Conservation (phyloP, 441 rosid species). For the Jatropha podagrica region DNA sequence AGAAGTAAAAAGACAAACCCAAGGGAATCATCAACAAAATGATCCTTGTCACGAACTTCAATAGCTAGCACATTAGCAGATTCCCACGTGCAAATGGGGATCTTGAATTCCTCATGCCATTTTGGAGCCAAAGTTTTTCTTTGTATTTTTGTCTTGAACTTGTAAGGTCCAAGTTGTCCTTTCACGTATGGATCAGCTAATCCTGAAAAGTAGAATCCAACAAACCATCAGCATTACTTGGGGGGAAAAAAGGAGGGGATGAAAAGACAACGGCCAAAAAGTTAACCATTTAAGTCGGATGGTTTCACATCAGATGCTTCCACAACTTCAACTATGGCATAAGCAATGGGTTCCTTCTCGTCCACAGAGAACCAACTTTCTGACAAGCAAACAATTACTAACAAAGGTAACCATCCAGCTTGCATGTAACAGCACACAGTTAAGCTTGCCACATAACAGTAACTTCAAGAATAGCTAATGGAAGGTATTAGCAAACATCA, state of each 20-base stretch:
- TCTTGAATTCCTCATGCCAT: constrained; percentile 85
- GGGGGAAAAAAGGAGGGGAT: constrained; percentile 5
- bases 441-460: neutral
- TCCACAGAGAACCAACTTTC: constrained; percentile 83
- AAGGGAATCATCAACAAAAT: constrained; percentile 72
- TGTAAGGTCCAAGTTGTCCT: constrained; percentile 80
- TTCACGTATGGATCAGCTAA: constrained; percentile 93
- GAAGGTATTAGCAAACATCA: neutral
- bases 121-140: constrained; percentile 79
- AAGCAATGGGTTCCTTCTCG: constrained; percentile 74
- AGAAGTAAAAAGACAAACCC: constrained; percentile 56
- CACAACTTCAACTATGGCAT: constrained; percentile 72
- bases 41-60: constrained; percentile 87
- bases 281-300: constrained; percentile 78
- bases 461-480: neutral
- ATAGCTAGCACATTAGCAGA: constrained; percentile 54
- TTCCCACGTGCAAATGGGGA: constrained; percentile 84
- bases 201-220: constrained; percentile 48
- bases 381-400: constrained; percentile 33
- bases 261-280: constrained; percentile 9
- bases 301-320: constrained; percentile 87
- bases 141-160: constrained; percentile 67
- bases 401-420: neutral
- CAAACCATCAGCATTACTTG: neutral
- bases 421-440: neutral